These are phyloP conservation scores for Cicer cuneatum DNA, from an alignment of 306 rosid genomes.

Conservation along the genomic window DNA sequence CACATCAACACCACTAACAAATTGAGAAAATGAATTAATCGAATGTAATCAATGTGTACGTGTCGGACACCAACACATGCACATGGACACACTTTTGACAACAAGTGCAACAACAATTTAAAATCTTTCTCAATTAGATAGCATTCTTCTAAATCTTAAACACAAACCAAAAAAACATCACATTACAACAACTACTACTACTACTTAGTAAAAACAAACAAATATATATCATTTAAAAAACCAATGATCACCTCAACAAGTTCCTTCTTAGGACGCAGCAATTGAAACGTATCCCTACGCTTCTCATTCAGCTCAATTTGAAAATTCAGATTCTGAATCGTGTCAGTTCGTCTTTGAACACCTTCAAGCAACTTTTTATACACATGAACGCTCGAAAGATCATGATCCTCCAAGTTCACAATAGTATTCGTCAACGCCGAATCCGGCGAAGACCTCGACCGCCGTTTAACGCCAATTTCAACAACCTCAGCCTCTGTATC, in stretches of 20 bases:
- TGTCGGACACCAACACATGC: no score
- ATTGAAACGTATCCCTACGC: slow-evolving; percentile 44
- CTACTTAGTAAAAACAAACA: background rate
- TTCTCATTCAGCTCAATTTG: slow-evolving; percentile 65
- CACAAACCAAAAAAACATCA: background rate
- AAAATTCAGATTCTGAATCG: slow-evolving; percentile 48
- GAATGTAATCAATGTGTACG: no score
- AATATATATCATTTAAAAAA: background rate
- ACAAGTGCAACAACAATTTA: background rate
- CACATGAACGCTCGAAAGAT: slow-evolving; percentile 42
- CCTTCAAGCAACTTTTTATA: slow-evolving; percentile 74
- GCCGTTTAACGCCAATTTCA: slow-evolving; percentile 44
- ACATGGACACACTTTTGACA: no score
- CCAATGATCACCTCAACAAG: slow-evolving; percentile 54
- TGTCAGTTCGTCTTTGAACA: slow-evolving; percentile 42
- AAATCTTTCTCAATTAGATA: background rate
- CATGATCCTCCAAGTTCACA: slow-evolving; percentile 48
- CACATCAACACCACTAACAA: no score
- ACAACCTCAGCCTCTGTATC: slow-evolving; percentile 40
- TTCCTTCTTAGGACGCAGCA: slow-evolving; percentile 60
- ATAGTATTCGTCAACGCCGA: slow-evolving; percentile 54
- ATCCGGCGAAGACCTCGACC: slow-evolving; percentile 52
- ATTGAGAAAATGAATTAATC: no score
- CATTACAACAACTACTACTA: background rate
- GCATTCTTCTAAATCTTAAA: background rate